Conservation (phyloP, 352 stramenopile species). For the Globisporangium cystogenes region DNA sequence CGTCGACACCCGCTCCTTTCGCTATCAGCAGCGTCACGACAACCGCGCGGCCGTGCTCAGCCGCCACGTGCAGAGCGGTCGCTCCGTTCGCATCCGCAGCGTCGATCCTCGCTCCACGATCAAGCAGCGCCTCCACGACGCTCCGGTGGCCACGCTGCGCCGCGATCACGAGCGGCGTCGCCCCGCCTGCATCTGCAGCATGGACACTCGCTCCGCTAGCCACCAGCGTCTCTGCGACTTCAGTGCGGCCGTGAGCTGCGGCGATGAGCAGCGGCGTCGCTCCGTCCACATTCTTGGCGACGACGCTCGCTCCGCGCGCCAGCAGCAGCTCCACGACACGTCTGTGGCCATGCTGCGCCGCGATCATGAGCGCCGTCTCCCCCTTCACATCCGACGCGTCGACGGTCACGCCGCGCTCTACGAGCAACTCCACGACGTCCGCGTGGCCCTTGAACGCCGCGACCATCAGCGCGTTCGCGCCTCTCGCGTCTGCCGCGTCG, state of each 20-base stretch:
- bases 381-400: neutral
- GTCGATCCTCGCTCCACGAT: neutral
- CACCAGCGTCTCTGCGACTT: neutral
- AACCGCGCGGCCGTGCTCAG: no score
- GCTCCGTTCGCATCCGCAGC: neutral
- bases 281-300: neutral
- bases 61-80: neutral
- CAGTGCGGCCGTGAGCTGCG: neutral
- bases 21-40: neutral
- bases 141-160: neutral
- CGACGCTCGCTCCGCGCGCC: neutral
- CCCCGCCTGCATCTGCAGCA: neutral
- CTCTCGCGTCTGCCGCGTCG: neutral
- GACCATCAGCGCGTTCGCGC: neutral
- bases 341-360: neutral
- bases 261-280: neutral
- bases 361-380: conserved; percentile 1
- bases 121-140: neutral
- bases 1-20: no score
- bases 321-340: neutral
- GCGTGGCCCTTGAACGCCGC: neutral
- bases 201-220: neutral
- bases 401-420: neutral
- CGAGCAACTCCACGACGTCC: neutral
- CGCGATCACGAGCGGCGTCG: neutral